A percentile compares a stretch with the other conserved stretches of the same genome.
Evolutionary conservation across 495 filamentous ascomycete species (phyloP).

Genomic region (Aspergillus bridgeri): DNA sequence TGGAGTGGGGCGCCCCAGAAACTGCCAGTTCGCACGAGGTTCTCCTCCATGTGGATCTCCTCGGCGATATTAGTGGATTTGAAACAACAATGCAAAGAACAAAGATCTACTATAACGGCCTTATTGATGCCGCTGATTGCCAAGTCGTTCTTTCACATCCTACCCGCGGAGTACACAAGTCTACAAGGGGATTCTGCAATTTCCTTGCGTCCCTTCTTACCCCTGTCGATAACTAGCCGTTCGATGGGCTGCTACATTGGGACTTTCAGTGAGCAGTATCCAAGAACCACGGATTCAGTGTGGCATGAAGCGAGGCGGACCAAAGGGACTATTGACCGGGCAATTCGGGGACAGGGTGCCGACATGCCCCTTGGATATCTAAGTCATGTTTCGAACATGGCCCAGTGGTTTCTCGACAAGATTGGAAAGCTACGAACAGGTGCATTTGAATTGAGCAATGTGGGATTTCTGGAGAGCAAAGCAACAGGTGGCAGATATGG

Average conservation of each 20-base stretch:
- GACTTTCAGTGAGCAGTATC: conserved; percentile 1
- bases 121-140: conserved; percentile 3
- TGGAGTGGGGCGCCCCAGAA: conserved; percentile 4
- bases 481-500: neutral
- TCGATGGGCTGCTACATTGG: conserved; percentile 12
- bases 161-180: conserved; percentile 2
- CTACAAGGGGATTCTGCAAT: conserved; percentile 9
- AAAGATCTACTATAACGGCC: conserved; percentile 5
- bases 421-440: conserved; percentile 5
- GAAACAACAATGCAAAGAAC: neutral
- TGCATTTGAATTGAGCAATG: conserved; percentile 11
- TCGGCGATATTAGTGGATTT: neutral
- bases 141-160: neutral
- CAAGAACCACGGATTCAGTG: neutral
- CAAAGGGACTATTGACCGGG: conserved; percentile 2
- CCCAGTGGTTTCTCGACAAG: conserved; percentile 12
- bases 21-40: conserved; percentile 4
- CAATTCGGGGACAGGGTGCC: conserved; percentile 2
- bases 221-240: neutral
- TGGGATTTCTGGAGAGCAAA: conserved; percentile 1
- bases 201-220: conserved; percentile 4
- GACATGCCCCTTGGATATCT: conserved; percentile 14
- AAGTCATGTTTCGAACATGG: conserved; percentile 7
- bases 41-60: conserved; percentile 8
- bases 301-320: conserved; percentile 10